Base-by-base conservation (phyloP, 208 protist species). In the Vickermania ingenoplastis region DNA sequence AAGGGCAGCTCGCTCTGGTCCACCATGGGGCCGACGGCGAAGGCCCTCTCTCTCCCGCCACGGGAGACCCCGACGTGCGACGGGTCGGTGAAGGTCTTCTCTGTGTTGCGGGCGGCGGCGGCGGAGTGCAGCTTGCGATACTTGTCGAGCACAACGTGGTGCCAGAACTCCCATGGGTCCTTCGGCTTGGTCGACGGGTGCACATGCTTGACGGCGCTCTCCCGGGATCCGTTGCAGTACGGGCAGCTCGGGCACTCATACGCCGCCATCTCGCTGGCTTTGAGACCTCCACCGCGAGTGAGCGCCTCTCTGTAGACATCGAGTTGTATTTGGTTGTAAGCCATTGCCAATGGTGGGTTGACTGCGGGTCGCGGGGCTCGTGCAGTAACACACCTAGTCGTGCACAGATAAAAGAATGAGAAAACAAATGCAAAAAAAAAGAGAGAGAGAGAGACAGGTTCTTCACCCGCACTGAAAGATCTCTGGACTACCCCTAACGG, bases 1-100 rank as follows among this genome's bases (percentile, higher is more conserved):
- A 96, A 97, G 2, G 93, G 81, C 57, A 96, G 65, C 66, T 95
- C 90, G 59, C 82, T 92, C 61, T 86, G 76, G 53, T 95, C 89
- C n/a, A 97, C 93, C 93, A 97, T 97, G 1, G 93, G 93, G 1
- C 87, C 93, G 0, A 96, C 67, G 11, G 91, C 77, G 45, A 83
- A 79, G 71, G 82, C 74, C 26, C 69, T 81, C 1, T 57, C 17
- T 5, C 27, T n/a, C 26, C 49, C 53, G 1, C 17, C 17, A 17
- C 11, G 11, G 11, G 7, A n/a, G 21, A 25, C n/a, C 50, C 7
- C 24, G 11, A 27, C 7, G 11, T 5, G 7, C 11, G 23, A 25
- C 21, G 50, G 21, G 24, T 54, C 50, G 13, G 23, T 28, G 24
- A 26, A 26, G 13, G 50, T 54, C 13, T 50, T 2, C 1, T 24